Evolutionary conservation across 169 alveolate genomes (phyloP), one percentile per base, ranked within the genome.

Genomic region (Plasmodium fragile): DNA sequence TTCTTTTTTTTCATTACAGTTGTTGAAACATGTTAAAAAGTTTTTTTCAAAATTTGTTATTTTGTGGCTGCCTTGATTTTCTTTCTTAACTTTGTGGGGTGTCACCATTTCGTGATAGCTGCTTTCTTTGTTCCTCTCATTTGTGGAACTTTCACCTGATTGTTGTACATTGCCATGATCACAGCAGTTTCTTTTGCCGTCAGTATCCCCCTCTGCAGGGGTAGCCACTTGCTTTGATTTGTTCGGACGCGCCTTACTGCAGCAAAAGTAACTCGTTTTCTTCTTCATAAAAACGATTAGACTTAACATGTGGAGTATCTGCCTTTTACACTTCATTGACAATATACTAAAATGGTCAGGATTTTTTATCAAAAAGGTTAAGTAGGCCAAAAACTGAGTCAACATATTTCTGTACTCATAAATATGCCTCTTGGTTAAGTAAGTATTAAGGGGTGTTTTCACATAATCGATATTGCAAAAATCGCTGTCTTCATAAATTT

Each of bases 391-490:
- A 49, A 91, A 91, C n/a, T 32, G 34, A 79, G 25, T 91, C 25
- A 91, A 71, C 18, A 81, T 32, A 36, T 81, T 71, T 91, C 55
- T 79, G 73, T 81, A 91, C 75, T 75, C 90, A 41, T 81, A 91
- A 41, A 91, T 81, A 41, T 79, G 52, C 55, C 59, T 91, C 75
- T 91, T 91, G 3, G 94, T 91, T 81, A 91, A 70, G 70, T 91
- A 91, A 10, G 94, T 91, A 52, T 91, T 91, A 30, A 91, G 83
- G 11, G 94, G 94, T 3, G 94, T 91, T 65, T 81, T 81, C 10
- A n/a, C 77, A 80, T 91, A 91, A 71, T 91, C 59, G 52, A 91
- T 72, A 77, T 91, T 49, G 30, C 41, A 34, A 70, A 91, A 81
- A 81, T 91, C 91, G 16, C 52, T 45, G 13, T 91, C 92, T 45